phyloP scores from a whole-genome alignment of 331 rosid species.

The Quercus tomentella region DNA sequence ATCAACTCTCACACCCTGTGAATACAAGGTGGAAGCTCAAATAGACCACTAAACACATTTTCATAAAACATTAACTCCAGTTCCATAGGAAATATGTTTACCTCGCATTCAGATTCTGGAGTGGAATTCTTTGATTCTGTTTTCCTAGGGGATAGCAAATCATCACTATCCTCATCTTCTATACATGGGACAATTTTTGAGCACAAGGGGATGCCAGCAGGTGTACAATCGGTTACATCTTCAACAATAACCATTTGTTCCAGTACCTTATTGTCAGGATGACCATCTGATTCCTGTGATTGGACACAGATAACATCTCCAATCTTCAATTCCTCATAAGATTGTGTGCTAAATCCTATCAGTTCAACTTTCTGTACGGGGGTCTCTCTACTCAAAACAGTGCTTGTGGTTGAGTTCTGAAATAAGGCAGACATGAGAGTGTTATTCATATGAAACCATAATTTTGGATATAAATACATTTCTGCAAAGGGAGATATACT shows the following conservation, averaged over 20 bases:
- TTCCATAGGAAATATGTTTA: slow-evolving; percentile 27
- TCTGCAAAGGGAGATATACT: slow-evolving; percentile 27
- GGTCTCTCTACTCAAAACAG: slow-evolving; percentile 37
- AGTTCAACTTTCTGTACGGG: slow-evolving; percentile 29
- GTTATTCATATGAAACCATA: slow-evolving; percentile 16
- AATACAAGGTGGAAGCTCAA: slow-evolving; percentile 9
- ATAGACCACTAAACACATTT: slow-evolving; percentile 7
- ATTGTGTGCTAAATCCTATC: slow-evolving; percentile 18
- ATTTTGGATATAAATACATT: not conserved
- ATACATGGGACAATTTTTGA: slow-evolving; percentile 38
- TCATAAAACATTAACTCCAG: slow-evolving; percentile 11
- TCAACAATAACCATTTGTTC: slow-evolving; percentile 28
- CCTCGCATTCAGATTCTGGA: slow-evolving; percentile 46
- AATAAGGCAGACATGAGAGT: slow-evolving; percentile 13
- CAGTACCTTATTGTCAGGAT: slow-evolving; percentile 16
- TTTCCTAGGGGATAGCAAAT: slow-evolving; percentile 28
- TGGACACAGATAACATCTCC: slow-evolving; percentile 23
- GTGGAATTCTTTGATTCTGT: slow-evolving; percentile 23
- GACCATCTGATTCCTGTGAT: slow-evolving; percentile 21
- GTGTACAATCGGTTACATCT: slow-evolving; percentile 29
- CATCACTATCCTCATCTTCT: slow-evolving; percentile 42
- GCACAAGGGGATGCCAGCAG: slow-evolving; percentile 33
- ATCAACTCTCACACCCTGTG: slow-evolving; percentile 45
- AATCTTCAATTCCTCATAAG: slow-evolving; percentile 10
- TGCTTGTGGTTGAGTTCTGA: slow-evolving; percentile 44